These are phyloP conservation scores for Fomitopsis pinicola DNA, from an alignment of 1,284 basidiomycete genomes.

Conservation along the genomic window DNA sequence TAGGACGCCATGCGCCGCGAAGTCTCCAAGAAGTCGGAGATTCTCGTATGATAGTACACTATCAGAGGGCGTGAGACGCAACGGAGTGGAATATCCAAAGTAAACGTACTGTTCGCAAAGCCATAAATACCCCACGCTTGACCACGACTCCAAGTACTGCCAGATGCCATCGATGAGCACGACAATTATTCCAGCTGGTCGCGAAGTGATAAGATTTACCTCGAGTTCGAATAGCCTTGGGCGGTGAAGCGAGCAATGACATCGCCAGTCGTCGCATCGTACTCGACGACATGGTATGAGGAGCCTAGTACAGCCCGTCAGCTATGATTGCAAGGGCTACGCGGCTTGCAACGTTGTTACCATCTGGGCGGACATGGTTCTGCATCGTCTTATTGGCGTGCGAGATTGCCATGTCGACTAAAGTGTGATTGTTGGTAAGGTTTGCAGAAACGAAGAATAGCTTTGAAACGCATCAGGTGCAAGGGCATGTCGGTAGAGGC, in stretches of 20 bases:
- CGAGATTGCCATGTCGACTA: constrained; percentile 53
- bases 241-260: constrained; percentile 52
- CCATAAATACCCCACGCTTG: constrained; percentile 71
- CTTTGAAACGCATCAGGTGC: constrained; percentile 10
- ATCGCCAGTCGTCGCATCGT: constrained; percentile 56
- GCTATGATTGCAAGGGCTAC: background rate
- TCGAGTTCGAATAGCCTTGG: constrained; percentile 59
- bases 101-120: constrained; percentile 56
- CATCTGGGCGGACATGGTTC: constrained; percentile 63
- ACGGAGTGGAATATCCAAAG: background rate
- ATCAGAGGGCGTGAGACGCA: constrained; percentile 1
- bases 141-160: constrained; percentile 68
- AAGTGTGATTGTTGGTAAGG: constrained; percentile 54
- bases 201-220: constrained; percentile 22
- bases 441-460: constrained; percentile 52
- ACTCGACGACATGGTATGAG: constrained; percentile 67
- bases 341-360: constrained; percentile 22
- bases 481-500: background rate
- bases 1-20: constrained; percentile 52
- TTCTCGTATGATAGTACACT: constrained; percentile 59
- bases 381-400: constrained; percentile 65
- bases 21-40: constrained; percentile 50
- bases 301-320: constrained; percentile 33
- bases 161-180: background rate
- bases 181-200: background rate